These are phyloP conservation scores for Candolleomyces aberdarensis DNA, from an alignment of 768 basidiomycete genomes.

Conservation along the genomic window DNA sequence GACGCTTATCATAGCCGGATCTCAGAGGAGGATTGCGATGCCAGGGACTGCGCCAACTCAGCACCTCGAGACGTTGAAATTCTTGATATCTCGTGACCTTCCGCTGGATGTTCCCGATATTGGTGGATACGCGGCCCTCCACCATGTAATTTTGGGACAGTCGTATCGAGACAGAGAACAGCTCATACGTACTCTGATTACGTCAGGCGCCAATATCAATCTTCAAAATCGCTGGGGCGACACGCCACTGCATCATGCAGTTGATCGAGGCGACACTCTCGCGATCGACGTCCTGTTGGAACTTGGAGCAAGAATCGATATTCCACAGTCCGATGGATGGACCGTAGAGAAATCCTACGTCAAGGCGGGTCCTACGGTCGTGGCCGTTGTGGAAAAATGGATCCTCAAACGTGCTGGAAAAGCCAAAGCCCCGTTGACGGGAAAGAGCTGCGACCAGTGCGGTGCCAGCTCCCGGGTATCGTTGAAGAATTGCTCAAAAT, in stretches of 20 bases:
- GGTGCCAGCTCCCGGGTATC: conserved; percentile 17
- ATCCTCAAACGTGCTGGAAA: conserved; percentile 43
- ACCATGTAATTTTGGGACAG: conserved; percentile 37
- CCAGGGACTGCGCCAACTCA: not conserved
- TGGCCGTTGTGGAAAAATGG: conserved; percentile 43
- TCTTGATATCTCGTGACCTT: conserved; percentile 39
- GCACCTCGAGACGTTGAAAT: conserved; percentile 30
- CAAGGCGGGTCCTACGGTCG: conserved; percentile 38
- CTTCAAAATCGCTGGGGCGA: conserved; percentile 47
- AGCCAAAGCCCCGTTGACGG: conserved; percentile 32
- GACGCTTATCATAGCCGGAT: conserved; percentile 36
- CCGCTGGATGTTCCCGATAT: conserved; percentile 42
- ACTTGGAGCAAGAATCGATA: conserved; percentile 42
- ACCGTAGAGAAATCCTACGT: conserved; percentile 29
- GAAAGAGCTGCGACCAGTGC: conserved; percentile 44
- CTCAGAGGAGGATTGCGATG: conserved; percentile 26
- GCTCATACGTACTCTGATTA: conserved; percentile 37
- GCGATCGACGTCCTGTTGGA: conserved; percentile 48
- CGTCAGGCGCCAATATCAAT: conserved; percentile 47
- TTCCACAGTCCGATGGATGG: conserved; percentile 33
- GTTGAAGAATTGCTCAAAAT: conserved; percentile 42
- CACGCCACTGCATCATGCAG: conserved; percentile 34
- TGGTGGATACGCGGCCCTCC: conserved; percentile 46
- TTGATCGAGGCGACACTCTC: conserved; percentile 26
- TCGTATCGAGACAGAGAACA: conserved; percentile 17